Percentiles rank a stretch among this genome's conserved stretches.
phyloP scores from a whole-genome alignment of 208 protist species.

The Crithidia thermophila region DNA sequence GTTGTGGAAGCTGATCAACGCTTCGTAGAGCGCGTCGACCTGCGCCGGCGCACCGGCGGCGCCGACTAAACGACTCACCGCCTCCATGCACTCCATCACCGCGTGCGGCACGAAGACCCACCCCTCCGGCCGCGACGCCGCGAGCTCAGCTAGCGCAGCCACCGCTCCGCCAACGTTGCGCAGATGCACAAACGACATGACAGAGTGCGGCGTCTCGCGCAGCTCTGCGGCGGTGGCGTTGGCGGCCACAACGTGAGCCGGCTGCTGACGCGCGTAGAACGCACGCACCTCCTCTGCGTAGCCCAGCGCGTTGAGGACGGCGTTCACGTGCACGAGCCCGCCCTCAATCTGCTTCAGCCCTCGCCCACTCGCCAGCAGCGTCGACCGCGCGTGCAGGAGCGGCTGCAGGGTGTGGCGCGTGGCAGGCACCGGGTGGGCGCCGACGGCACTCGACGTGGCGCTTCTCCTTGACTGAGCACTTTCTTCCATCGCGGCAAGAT shows the following conservation, averaged over 20 bases:
- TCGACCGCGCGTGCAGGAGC: constrained; percentile 37
- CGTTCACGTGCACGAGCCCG: constrained; percentile 63
- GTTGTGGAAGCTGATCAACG: constrained; percentile 78
- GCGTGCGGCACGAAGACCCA: constrained; percentile 61
- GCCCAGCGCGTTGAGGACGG: constrained; percentile 55
- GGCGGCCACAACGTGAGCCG: neutral
- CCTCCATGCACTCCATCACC: constrained; percentile 44
- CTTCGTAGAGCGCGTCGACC: constrained; percentile 59
- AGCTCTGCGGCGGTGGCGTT: constrained; percentile 19
- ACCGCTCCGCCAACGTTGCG: constrained; percentile 43
- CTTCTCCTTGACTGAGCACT: neutral
- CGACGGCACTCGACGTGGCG: too few relatives aligned
- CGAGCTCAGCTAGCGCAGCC: constrained; percentile 50
- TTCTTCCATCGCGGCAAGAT: neutral
- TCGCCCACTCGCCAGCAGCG: constrained; percentile 26
- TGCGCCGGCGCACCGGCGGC: constrained; percentile 34
- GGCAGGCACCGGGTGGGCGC: neutral
- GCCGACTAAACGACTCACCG: constrained; percentile 60
- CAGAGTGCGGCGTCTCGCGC: constrained; percentile 71
- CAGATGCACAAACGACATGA: constrained; percentile 53
- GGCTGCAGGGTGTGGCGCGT: neutral
- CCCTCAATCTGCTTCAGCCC: constrained; percentile 51
- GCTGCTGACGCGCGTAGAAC: constrained; percentile 37
- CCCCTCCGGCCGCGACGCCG: constrained; percentile 56
- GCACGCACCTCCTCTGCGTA: constrained; percentile 35